These are phyloP conservation scores for Sporobolomyces pararoseus DNA, from an alignment of 768 basidiomycete species.

Conservation along the genomic window DNA sequence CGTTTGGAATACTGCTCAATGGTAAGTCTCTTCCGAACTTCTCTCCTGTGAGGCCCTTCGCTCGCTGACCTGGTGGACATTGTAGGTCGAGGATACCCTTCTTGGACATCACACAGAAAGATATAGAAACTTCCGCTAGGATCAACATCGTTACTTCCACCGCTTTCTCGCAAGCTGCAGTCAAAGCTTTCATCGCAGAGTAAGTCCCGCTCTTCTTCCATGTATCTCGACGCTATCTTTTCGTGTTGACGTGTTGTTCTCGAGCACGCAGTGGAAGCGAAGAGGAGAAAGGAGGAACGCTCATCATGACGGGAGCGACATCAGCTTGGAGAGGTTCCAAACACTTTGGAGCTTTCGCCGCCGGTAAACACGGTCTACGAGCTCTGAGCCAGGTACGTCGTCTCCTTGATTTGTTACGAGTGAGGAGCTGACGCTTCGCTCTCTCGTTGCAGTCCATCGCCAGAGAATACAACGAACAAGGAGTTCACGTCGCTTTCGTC, in stretches of 20 bases:
- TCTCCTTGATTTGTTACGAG: neutral
- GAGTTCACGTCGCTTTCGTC: conserved; percentile 49
- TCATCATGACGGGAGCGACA: conserved; percentile 41
- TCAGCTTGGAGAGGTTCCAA: conserved; percentile 23
- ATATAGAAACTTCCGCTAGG: conserved; percentile 21
- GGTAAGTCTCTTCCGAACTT: conserved; percentile 5
- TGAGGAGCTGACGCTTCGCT: neutral
- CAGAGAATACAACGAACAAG: conserved; percentile 48
- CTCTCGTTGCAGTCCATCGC: conserved; percentile 44
- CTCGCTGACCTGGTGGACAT: neutral
- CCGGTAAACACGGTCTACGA: conserved; percentile 34
- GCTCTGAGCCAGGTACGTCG: conserved; percentile 28
- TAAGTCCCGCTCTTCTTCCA: neutral
- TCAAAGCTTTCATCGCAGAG: conserved; percentile 14
- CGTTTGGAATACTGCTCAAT: conserved; percentile 41
- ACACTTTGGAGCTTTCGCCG: conserved; percentile 37
- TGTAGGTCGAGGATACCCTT: conserved; percentile 37
- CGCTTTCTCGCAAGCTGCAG: conserved; percentile 25
- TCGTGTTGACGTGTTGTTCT: no score
- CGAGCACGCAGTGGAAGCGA: neutral
- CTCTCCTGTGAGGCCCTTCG: neutral
- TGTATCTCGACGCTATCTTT: no score
- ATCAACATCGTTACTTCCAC: conserved; percentile 37
- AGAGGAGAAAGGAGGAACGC: conserved; percentile 18
- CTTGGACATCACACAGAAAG: conserved; percentile 30